Percentiles rank a stretch among this genome's conserved stretches.
These are phyloP conservation scores for Golubevia sp. DNA, from an alignment of 1,284 basidiomycete species.

Conservation along the genomic window DNA sequence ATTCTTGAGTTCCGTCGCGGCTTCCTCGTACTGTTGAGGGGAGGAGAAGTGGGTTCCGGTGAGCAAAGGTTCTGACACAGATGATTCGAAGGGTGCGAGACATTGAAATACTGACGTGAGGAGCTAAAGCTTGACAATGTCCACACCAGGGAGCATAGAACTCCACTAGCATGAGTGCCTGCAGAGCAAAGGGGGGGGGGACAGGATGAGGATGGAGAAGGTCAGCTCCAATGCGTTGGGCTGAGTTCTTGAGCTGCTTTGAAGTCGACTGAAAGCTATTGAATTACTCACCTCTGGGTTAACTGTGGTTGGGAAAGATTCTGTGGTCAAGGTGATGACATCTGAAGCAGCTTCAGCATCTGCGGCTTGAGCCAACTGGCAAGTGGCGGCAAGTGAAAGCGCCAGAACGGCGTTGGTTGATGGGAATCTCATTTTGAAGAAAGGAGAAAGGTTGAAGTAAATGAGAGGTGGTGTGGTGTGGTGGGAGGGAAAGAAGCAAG, in stretches of 20 bases:
- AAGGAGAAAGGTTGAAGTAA: constrained; percentile 8
- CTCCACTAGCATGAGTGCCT: constrained; percentile 69
- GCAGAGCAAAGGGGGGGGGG: too few relatives aligned
- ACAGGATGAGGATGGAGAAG: too few relatives aligned
- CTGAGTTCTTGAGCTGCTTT: too few relatives aligned
- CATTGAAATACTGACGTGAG: constrained; percentile 39
- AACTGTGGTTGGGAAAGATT: constrained; percentile 34
- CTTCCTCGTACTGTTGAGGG: constrained; percentile 43
- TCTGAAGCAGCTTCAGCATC: constrained; percentile 30
- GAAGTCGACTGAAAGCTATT: too few relatives aligned
- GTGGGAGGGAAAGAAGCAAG: too few relatives aligned
- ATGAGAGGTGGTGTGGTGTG: background rate
- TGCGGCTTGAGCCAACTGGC: constrained; percentile 11
- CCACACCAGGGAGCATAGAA: constrained; percentile 88
- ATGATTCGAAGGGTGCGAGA: constrained; percentile 49
- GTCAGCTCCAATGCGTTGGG: too few relatives aligned
- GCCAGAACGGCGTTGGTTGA: constrained; percentile 24
- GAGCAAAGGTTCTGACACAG: background rate
- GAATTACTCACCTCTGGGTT: constrained; percentile 27
- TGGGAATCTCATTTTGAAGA: constrained; percentile 28
- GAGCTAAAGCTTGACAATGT: constrained; percentile 73
- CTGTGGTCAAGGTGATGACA: constrained; percentile 34
- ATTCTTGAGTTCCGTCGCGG: constrained; percentile 42
- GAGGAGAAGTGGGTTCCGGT: background rate
- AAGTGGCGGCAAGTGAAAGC: constrained; percentile 33